A percentile compares a stretch with the other conserved stretches of the same genome.
Conservation (phyloP, 192 early-diverging fungal genomes). For the Coemansia sp. region DNA sequence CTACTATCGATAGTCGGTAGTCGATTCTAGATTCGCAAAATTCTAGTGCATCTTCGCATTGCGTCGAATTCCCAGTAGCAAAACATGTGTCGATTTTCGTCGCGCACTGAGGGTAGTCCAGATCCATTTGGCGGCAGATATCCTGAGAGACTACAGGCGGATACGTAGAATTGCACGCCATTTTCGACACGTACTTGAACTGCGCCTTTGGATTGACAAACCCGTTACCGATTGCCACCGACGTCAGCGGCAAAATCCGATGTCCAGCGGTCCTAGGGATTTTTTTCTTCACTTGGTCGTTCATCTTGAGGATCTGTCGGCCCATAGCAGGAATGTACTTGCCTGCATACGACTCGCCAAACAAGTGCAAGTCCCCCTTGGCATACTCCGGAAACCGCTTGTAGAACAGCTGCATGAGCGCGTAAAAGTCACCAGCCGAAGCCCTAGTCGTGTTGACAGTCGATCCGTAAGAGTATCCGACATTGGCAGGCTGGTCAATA, state of each 20-base stretch:
- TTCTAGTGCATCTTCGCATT: slow-evolving; percentile 11
- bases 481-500: slow-evolving; percentile 84
- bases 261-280: background rate
- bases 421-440: slow-evolving; percentile 81
- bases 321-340: slow-evolving; percentile 93
- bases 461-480: slow-evolving; percentile 85
- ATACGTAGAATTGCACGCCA: slow-evolving; percentile 71
- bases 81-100: slow-evolving; percentile 10
- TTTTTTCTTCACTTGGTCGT: slow-evolving; percentile 28
- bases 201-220: slow-evolving; percentile 79
- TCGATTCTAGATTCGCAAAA: slow-evolving; percentile 79
- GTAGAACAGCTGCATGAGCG: slow-evolving; percentile 89
- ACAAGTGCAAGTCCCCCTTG: slow-evolving; percentile 75
- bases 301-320: slow-evolving; percentile 67
- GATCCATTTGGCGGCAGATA: slow-evolving; percentile 69
- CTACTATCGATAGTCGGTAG: slow-evolving; percentile 62
- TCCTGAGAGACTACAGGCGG: slow-evolving; percentile 70
- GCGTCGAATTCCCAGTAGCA: background rate
- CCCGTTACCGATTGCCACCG: slow-evolving; percentile 89
- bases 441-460: slow-evolving; percentile 66
- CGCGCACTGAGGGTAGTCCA: slow-evolving; percentile 11
- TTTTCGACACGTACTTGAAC: slow-evolving; percentile 75
- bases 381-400: slow-evolving; percentile 75
- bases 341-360: slow-evolving; percentile 84
- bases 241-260: slow-evolving; percentile 62